Conservation (phyloP, 768 basidiomycete genomes). For the Imleria badia region DNA sequence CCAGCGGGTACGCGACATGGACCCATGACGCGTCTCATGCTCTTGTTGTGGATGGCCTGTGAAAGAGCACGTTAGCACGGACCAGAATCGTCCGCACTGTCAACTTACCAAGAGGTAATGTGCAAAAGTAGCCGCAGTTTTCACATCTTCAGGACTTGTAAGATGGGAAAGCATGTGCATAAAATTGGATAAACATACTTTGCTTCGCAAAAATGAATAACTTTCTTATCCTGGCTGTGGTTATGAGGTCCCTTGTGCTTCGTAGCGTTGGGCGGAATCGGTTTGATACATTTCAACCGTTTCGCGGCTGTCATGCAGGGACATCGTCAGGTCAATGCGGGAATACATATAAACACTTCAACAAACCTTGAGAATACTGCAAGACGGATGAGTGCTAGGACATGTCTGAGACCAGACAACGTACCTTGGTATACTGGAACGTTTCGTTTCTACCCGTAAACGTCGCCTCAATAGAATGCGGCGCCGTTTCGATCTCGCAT, state of each 20-base stretch:
- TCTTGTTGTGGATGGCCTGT: conserved; percentile 58
- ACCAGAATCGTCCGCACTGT: not conserved
- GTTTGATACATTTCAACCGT: conserved; percentile 48
- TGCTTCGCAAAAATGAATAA: conserved; percentile 56
- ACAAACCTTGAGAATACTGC: conserved; percentile 55
- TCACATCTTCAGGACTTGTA: conserved; percentile 43
- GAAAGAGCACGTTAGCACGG: not conserved
- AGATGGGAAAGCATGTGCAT: not conserved
- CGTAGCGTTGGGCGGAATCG: conserved; percentile 42
- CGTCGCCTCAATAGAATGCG: conserved; percentile 59
- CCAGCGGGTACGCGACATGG: conserved; percentile 61
- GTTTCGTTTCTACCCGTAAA: conserved; percentile 60
- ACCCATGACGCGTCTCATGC: conserved; percentile 64
- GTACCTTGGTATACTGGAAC: conserved; percentile 65
- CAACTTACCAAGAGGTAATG: conserved; percentile 48
- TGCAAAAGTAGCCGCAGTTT: conserved; percentile 60
- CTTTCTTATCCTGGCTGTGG: conserved; percentile 45
- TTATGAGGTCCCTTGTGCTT: conserved; percentile 48
- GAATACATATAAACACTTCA: not conserved
- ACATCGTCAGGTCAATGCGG: not conserved
- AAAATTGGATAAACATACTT: conserved; percentile 30
- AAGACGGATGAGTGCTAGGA: not conserved
- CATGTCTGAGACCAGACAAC: not conserved
- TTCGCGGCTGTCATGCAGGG: conserved; percentile 39
- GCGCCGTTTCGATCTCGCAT: conserved; percentile 58